Conservation (phyloP, 306 rosid genomes). For the Calophaca sinica region DNA sequence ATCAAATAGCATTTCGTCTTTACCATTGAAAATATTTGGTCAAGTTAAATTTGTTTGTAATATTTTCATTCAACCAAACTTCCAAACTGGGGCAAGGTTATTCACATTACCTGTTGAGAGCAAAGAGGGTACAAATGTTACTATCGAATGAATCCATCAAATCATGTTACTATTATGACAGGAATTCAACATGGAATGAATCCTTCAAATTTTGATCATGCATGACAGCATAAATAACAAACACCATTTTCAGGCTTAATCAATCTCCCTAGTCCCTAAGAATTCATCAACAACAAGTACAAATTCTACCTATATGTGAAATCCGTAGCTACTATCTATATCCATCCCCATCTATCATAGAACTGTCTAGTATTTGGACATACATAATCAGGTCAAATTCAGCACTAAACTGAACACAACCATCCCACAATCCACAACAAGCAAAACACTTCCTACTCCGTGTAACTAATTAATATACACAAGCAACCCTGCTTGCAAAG, state of each 20-base stretch:
- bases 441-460: conserved; percentile 55
- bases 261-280: conserved; percentile 50
- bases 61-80: conserved; percentile 7
- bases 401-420: conserved; percentile 85
- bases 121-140: too few species aligned
- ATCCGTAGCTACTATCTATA: conserved; percentile 31
- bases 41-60: not conserved
- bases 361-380: conserved; percentile 39
- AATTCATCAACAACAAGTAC: conserved; percentile 45
- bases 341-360: conserved; percentile 45
- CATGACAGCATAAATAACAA: conserved; percentile 45
- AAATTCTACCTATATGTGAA: conserved; percentile 42
- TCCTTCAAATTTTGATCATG: conserved; percentile 44
- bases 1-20: not conserved
- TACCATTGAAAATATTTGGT: not conserved
- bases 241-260: conserved; percentile 36
- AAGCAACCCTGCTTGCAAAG: conserved; percentile 59
- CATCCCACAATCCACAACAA: conserved; percentile 54
- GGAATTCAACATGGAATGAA: conserved; percentile 11
- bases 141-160: not conserved
- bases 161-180: not conserved
- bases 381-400: conserved; percentile 59
- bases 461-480: conserved; percentile 57
- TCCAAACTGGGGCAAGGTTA: not conserved
- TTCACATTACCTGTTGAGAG: too few species aligned